Base-by-base conservation (phyloP, 768 basidiomycete species). In the Tricholoma sp. region DNA sequence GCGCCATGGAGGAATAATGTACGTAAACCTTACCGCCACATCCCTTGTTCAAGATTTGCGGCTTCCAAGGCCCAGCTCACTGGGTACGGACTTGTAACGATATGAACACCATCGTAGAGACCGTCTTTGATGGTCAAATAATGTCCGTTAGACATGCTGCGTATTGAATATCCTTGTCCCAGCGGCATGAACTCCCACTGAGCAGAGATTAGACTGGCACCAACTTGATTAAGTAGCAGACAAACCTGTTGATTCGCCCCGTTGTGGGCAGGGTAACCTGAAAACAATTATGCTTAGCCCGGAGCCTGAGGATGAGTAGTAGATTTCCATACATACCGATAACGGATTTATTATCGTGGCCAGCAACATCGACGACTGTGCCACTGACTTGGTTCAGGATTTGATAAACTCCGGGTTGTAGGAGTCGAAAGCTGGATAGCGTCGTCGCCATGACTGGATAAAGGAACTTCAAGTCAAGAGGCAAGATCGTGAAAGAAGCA, bases 111-210 rank as follows among this genome's bases (percentile, higher is more conserved):
- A 0, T 66, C 58, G 11, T 49, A 21, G 16, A 67, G 37, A 1
- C 64, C 69, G 8, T 61, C 54, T 45, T 71, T 61, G 14, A 70
- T 34, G 10, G 71, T 72, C 16, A 74, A 43, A 54, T 70, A 74
- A 5, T 58, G 53, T 11, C 63, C 66, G 27, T 59, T 68, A 50
- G 61, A 21, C 32, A 68, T 32, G 60, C 63, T 66, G n/a, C 60
- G 58, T 35, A 72, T 71, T 0, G 69, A 67, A 53, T 72, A 74
- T 16, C 72, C 72, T 16, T 63, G 59, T 3, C 71, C 72, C 10
- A 72, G 61, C 29, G 56, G 61, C n/a, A 46, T 37, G 7, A 74
- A 54, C 51, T 67, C 62, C 71, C 72, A 72, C 72, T 72, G 5
- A 12, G 21, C 5, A n/a, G 50, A 14, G 35, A 8, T 16, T 16